A percentile compares a stretch with the other conserved stretches of the same genome.
Evolutionary conservation across 768 basidiomycete genomes (phyloP).

Genomic region (Roridomyces roridus): DNA sequence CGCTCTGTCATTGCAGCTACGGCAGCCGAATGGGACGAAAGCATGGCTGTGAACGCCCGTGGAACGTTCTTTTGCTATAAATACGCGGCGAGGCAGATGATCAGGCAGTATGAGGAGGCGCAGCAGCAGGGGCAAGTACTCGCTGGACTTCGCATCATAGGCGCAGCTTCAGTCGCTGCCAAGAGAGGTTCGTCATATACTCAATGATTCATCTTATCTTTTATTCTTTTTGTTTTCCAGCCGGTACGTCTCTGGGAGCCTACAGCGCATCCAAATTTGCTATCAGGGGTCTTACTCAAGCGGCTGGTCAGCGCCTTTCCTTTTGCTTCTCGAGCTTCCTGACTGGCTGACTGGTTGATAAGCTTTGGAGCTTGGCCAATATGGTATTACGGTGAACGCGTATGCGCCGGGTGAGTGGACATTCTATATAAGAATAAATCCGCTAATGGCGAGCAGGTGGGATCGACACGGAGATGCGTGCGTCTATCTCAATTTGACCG

Average conservation of each 20-base stretch:
- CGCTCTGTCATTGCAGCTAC: conserved; percentile 1
- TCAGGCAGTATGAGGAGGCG: conserved; percentile 30
- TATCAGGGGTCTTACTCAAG: conserved; percentile 16
- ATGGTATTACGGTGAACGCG: conserved; percentile 33
- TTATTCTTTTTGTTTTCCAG: no score
- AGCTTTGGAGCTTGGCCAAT: conserved; percentile 28
- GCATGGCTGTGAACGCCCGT: conserved; percentile 38
- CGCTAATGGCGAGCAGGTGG: no score
- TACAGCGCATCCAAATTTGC: conserved; percentile 39
- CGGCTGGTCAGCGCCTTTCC: not conserved
- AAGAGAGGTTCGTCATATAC: conserved; percentile 18
- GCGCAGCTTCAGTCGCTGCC: conserved; percentile 25
- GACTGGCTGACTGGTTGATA: not conserved
- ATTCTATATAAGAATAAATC: no score
- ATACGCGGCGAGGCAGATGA: conserved; percentile 44
- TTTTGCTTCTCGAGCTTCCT: not conserved
- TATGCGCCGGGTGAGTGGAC: conserved; percentile 26
- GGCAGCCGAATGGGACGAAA: conserved; percentile 30
- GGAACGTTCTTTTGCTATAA: conserved; percentile 45
- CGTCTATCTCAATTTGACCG: no score
- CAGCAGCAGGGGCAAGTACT: conserved; percentile 42
- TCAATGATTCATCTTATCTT: no score
- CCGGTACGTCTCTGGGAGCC: no score
- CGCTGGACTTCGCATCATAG: conserved; percentile 47
- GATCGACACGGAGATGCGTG: conserved; percentile 27